phyloP scores from a whole-genome alignment of 1,284 basidiomycete species.

The Boletellus dicymbophilus region DNA sequence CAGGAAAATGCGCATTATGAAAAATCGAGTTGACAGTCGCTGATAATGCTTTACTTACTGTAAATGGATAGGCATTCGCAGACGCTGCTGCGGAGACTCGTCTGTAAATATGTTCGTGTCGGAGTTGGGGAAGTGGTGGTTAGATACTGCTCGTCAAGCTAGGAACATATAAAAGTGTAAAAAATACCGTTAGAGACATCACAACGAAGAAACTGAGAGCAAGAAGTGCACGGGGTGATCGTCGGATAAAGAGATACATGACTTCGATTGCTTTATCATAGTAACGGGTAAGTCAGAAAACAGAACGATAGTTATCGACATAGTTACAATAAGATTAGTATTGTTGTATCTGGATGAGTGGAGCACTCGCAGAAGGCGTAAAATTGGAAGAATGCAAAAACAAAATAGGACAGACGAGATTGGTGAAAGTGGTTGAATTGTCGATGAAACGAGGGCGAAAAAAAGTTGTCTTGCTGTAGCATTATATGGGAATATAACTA shows the following conservation, averaged over 20 bases:
- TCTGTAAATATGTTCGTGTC: no score
- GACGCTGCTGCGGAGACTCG: no score
- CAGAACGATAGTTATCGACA: neutral
- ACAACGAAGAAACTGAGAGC: conserved; percentile 87
- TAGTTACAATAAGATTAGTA: conserved; percentile 74
- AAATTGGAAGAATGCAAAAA: conserved; percentile 85
- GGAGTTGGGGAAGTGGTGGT: no score
- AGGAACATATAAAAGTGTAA: conserved; percentile 70
- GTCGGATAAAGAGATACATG: conserved; percentile 86
- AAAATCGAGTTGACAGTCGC: no score
- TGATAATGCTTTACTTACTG: no score
- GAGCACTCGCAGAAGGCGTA: conserved; percentile 84
- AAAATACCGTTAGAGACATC: conserved; percentile 85
- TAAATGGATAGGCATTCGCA: no score
- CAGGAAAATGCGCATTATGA: no score
- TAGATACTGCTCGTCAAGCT: no score
- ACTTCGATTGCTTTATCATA: conserved; percentile 80
- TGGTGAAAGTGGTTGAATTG: neutral
- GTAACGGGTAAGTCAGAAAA: conserved; percentile 1
- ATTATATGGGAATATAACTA: conserved; percentile 84
- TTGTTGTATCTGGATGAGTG: conserved; percentile 84
- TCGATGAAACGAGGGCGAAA: neutral
- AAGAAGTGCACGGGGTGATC: conserved; percentile 83
- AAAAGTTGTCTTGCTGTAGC: conserved; percentile 74
- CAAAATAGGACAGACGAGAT: conserved; percentile 78